phyloP scores from a whole-genome alignment of 2,329 filamentous ascomycete species.

The Pseudomassariella vexata region DNA sequence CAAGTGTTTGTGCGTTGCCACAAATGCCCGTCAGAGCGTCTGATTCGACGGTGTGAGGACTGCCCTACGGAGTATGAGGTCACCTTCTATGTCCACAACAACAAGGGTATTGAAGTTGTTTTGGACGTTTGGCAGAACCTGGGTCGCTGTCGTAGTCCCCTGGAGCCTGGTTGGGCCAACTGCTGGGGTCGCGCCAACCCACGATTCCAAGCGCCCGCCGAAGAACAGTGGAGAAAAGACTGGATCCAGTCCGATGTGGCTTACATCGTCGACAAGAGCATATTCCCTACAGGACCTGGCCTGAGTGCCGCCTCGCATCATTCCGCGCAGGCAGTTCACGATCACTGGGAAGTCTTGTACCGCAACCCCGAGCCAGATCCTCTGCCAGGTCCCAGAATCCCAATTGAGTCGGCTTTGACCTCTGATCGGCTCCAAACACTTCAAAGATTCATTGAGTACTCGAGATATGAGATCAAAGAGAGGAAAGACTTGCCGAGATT shows the following conservation, averaged over 20 bases:
- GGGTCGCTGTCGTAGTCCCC: slow-evolving; percentile 5
- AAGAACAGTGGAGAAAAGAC: background rate
- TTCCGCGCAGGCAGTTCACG: slow-evolving; percentile 1
- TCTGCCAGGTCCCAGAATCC: no score
- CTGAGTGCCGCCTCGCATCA: slow-evolving; percentile 4
- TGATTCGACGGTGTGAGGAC: slow-evolving; percentile 8
- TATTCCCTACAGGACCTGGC: slow-evolving; percentile 5
- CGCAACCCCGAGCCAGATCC: no score
- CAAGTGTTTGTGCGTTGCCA: no score
- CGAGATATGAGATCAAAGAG: no score
- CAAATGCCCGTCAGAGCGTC: slow-evolving; percentile 2
- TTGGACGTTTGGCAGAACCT: slow-evolving; percentile 11
- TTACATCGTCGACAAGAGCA: slow-evolving; percentile 5
- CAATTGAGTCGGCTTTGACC: no score
- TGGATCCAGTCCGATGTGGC: slow-evolving; percentile 3
- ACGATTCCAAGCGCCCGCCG: slow-evolving; percentile 2
- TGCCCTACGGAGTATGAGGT: slow-evolving; percentile 9
- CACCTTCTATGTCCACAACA: slow-evolving; percentile 8
- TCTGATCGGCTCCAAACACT: no score
- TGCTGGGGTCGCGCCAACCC: slow-evolving; percentile 10
- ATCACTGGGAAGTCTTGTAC: slow-evolving; percentile 5
- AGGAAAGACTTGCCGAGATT: no score
- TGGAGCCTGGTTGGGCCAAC: slow-evolving; percentile 6
- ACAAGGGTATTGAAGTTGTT: slow-evolving; percentile 7
- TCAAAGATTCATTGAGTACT: no score